Evolutionary conservation across 768 basidiomycete genomes (phyloP), one percentile per base, ranked within the genome.

Genomic region (Mycena belliarum): DNA sequence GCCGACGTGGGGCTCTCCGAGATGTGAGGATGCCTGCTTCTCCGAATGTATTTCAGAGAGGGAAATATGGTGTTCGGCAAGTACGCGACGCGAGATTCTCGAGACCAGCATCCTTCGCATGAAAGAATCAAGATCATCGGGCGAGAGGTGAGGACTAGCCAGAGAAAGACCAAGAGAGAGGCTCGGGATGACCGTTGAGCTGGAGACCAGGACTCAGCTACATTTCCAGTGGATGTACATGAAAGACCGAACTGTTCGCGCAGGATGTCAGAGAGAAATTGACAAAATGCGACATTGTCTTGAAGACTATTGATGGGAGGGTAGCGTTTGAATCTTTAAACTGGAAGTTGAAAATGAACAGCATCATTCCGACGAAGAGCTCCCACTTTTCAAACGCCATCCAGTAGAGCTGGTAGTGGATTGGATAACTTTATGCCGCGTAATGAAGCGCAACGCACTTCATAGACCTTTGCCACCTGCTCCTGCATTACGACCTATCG

Each of bases 71-170:
- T 96, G 93, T 68, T 95, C 91, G 5, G 86, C 90, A 23, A 96
- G 80, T 29, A 96, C 94, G 29, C 93, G 85, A 21, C 93, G 82
- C 14, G 93, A 94, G 69, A 95, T 94, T 51, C 93, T 82, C 2
- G 93, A 95, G 47, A 93, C 82, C 11, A 96, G 81, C 93, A 96
- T 96, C 23, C 93, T 85, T 23, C 86, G 83, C 88, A 94, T 92
- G 70, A 94, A 93, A 3, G 89, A 80, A 69, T 95, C 93, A 14
- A 95, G 79, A 38, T 82, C 79, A 57, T 93, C 91, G 0, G 93
- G 87, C 0, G 83, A 77, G 9, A 95, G 81, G 68, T 87, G 84
- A 1, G 85, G 87, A 16, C 93, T 93, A 0, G 91, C 85, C n/a
- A 94, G 78, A 23, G 93, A 92, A 29, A 95, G 76, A 6, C 93